These are phyloP conservation scores for Centaurea solstitialis DNA, from an alignment of 129 eudicot species.

Conservation along the genomic window DNA sequence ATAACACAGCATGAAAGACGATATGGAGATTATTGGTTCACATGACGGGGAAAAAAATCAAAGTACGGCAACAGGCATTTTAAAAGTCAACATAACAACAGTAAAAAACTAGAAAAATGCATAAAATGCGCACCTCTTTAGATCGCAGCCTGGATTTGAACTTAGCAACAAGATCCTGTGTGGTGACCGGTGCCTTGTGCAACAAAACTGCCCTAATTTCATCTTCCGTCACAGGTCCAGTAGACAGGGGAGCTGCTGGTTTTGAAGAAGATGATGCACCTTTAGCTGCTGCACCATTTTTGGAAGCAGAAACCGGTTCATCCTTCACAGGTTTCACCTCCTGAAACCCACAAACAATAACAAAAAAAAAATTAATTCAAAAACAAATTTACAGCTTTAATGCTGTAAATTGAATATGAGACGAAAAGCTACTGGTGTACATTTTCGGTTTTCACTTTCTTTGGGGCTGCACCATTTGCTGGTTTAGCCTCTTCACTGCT, in stretches of 20 bases:
- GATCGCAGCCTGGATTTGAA: constrained; percentile 72
- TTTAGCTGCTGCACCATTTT: constrained; percentile 38
- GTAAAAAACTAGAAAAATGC: neutral
- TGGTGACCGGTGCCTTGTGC: constrained; percentile 76
- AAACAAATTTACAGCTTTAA: neutral
- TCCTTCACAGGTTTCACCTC: constrained; percentile 66
- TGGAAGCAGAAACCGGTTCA: constrained; percentile 49
- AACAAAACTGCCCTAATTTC: constrained; percentile 78
- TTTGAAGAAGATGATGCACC: constrained; percentile 45
- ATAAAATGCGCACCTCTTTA: constrained; percentile 56
- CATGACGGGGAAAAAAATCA: neutral
- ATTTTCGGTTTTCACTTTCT: constrained; percentile 85
- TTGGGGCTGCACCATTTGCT: constrained; percentile 53
- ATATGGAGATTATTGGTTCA: neutral
- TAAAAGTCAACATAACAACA: neutral
- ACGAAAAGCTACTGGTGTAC: constrained; percentile 20
- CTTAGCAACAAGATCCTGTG: constrained; percentile 85
- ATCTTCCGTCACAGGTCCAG: constrained; percentile 87
- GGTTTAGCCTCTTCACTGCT: constrained; percentile 53
- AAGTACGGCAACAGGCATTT: neutral
- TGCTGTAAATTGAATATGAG: neutral
- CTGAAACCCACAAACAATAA: constrained; percentile 33
- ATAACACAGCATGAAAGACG: neutral
- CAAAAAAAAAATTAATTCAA: neutral
- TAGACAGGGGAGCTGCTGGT: constrained; percentile 38